These are phyloP conservation scores for Kregervanrija delftensis DNA, from an alignment of 805 yeast genomes.

Conservation along the genomic window DNA sequence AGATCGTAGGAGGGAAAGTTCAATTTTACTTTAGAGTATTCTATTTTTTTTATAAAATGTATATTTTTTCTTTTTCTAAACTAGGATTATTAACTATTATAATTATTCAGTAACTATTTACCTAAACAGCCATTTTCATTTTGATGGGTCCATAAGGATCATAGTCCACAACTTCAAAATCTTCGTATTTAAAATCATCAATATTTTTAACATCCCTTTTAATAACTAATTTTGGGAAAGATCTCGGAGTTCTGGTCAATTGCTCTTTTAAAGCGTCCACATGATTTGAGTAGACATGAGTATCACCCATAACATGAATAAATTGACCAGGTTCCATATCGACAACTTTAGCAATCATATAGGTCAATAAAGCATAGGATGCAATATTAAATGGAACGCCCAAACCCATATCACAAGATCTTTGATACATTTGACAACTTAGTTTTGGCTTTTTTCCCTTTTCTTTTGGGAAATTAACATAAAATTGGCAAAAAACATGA, in stretches of 20 bases:
- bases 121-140: constrained; percentile 94
- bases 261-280: constrained; percentile 86
- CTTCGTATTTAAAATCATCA: constrained; percentile 85
- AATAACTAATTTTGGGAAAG: constrained; percentile 74
- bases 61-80: no score
- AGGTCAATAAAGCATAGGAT: constrained; percentile 85
- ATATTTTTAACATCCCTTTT: constrained; percentile 61
- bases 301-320: constrained; percentile 93
- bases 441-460: constrained; percentile 46
- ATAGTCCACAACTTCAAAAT: constrained; percentile 75
- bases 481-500: constrained; percentile 93
- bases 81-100: background rate
- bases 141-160: constrained; percentile 77
- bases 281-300: constrained; percentile 92
- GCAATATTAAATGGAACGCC: constrained; percentile 99
- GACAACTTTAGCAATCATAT: constrained; percentile 93
- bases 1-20: no score
- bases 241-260: constrained; percentile 62
- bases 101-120: background rate
- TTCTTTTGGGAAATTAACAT: constrained; percentile 72
- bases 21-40: no score
- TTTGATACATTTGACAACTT: constrained; percentile 86
- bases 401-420: constrained; percentile 99
- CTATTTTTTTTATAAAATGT: no score
- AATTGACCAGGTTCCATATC: constrained; percentile 95